Percentiles rank a stretch among this genome's conserved stretches.
phyloP scores from a whole-genome alignment of 2,329 filamentous ascomycete species.

The Neofusicoccum laricinum region DNA sequence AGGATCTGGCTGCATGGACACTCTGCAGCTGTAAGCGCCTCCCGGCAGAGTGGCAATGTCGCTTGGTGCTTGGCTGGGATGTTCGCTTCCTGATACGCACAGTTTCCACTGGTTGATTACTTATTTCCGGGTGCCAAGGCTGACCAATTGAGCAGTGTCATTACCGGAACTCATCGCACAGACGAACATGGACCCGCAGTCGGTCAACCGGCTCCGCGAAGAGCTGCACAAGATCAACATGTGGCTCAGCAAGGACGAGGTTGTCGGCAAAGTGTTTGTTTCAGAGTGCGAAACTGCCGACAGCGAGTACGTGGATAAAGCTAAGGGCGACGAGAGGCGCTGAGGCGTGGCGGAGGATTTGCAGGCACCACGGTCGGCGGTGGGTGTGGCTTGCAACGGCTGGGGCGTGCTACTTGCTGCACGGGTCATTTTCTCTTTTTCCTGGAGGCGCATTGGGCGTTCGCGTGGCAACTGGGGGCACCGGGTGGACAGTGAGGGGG shows the following conservation, averaged over 20 bases:
- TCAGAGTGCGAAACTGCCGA: slow-evolving; percentile 71
- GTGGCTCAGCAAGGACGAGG: slow-evolving; percentile 69
- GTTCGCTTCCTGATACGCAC: background rate
- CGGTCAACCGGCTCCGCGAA: slow-evolving; percentile 81
- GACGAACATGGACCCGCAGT: slow-evolving; percentile 96
- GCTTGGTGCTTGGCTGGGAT: background rate
- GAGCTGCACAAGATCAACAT: slow-evolving; percentile 82
- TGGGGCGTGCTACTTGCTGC: background rate
- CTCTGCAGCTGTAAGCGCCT: background rate
- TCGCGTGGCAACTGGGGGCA: slow-evolving; percentile 9
- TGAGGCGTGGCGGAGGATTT: background rate
- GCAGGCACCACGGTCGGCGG: background rate
- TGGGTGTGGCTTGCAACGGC: background rate
- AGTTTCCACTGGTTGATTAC: slow-evolving; percentile 3
- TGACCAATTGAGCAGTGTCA: slow-evolving; percentile 52
- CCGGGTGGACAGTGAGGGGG: background rate
- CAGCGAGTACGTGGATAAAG: slow-evolving; percentile 69
- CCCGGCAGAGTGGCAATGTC: background rate
- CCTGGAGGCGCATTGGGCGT: slow-evolving; percentile 10
- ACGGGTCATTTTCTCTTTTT: background rate
- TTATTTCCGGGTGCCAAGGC: background rate
- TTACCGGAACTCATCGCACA: slow-evolving; percentile 93
- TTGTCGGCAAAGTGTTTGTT: slow-evolving; percentile 74
- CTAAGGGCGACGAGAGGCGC: slow-evolving; percentile 35
- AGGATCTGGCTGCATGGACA: too few relatives aligned